Evolutionary conservation across 805 yeast species (phyloP).

Genomic region (Candida parachauliodes): DNA sequence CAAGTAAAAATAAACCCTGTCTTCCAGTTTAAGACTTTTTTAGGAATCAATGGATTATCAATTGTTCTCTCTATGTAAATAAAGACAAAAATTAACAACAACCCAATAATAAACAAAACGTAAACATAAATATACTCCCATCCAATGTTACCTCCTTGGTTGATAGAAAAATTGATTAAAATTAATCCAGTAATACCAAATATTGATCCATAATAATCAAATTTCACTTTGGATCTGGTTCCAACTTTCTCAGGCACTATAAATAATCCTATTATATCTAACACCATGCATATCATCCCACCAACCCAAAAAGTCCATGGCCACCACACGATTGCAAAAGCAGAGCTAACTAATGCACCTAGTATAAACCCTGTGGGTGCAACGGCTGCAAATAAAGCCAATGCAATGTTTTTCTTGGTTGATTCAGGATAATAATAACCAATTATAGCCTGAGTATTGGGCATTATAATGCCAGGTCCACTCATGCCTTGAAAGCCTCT

Average conservation of each 20-base stretch:
- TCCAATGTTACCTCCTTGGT: conserved; percentile 73
- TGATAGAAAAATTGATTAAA: conserved; percentile 67
- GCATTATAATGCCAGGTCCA: conserved; percentile 33
- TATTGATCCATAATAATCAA: conserved; percentile 33
- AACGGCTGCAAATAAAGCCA: conserved; percentile 32
- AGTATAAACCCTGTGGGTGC: conserved; percentile 32
- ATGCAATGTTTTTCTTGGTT: conserved; percentile 16
- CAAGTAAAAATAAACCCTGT: conserved; percentile 48
- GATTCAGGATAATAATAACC: conserved; percentile 28
- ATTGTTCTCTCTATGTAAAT: conserved; percentile 43
- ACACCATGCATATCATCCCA: conserved; percentile 16
- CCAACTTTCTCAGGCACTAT: conserved; percentile 29
- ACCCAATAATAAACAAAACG: conserved; percentile 53
- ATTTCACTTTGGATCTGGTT: conserved; percentile 12
- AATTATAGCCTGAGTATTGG: conserved; percentile 30
- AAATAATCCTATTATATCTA: conserved; percentile 18
- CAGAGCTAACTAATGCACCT: conserved; percentile 25
- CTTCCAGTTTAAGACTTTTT: conserved; percentile 40
- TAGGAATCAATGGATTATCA: conserved; percentile 52
- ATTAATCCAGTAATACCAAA: conserved; percentile 61
- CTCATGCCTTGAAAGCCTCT: conserved; percentile 30
- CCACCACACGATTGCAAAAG: conserved; percentile 31
- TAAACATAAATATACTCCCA: conserved; percentile 63
- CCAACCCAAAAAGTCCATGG: conserved; percentile 32
- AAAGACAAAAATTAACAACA: conserved; percentile 40